Percentiles rank a stretch among this genome's conserved stretches.
Conservation (phyloP, 768 basidiomycete genomes). For the Boletus pseudopeckii region DNA sequence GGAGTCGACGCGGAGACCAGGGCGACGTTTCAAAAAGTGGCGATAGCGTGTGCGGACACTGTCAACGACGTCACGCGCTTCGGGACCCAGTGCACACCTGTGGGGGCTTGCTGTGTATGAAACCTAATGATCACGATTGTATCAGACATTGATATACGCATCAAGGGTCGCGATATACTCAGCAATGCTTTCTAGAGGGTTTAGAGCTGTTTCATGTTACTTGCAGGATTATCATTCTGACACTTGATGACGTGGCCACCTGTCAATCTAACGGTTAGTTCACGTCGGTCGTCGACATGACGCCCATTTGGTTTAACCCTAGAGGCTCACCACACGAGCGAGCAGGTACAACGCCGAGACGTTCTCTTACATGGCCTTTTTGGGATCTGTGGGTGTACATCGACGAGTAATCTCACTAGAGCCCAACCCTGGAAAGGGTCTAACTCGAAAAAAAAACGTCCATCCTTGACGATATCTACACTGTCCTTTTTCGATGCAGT, state of each 20-base stretch:
- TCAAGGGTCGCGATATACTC: neutral
- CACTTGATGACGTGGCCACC: constrained; percentile 1
- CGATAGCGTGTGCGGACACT: neutral
- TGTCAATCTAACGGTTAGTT: neutral
- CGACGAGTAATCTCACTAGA: neutral
- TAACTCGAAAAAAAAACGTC: neutral
- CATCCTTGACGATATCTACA: neutral
- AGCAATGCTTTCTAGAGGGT: neutral
- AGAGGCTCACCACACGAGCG: neutral
- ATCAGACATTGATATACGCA: neutral
- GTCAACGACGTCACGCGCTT: neutral
- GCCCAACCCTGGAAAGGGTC: constrained; percentile 6
- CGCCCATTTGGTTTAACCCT: neutral
- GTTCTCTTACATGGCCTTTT: neutral
- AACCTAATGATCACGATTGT: neutral
- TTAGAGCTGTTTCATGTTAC: neutral
- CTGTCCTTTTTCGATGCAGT: neutral
- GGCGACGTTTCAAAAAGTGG: neutral
- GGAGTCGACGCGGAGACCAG: neutral
- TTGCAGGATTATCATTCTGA: neutral
- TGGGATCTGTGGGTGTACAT: neutral
- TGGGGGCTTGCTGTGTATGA: neutral
- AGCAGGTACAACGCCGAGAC: neutral
- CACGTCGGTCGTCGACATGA: neutral
- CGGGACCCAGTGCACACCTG: neutral